Percentiles rank a stretch among this genome's conserved stretches.
These are phyloP conservation scores for Cryptococcus sp. DNA, from an alignment of 1,284 basidiomycete genomes.

Conservation along the genomic window DNA sequence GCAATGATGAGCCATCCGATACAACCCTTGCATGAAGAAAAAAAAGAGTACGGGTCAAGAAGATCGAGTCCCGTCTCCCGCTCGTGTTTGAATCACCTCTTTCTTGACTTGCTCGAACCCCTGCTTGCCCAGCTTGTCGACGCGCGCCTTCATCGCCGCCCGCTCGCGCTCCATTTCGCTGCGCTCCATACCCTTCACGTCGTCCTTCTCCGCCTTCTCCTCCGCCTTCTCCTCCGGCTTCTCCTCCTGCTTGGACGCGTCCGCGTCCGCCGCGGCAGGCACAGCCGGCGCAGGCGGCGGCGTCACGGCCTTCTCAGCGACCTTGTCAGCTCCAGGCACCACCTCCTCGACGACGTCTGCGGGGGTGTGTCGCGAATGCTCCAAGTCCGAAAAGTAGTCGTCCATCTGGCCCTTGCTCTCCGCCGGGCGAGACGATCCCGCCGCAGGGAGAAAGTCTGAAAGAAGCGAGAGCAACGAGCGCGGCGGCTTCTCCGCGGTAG, in stretches of 20 bases:
- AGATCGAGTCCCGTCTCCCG: neutral
- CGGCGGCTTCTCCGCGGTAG: constrained; percentile 14
- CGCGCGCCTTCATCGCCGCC: constrained; percentile 25
- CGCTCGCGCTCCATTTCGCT: constrained; percentile 20
- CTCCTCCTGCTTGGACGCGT: constrained; percentile 9
- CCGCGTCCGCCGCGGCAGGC: too few species aligned
- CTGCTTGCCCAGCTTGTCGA: constrained; percentile 34
- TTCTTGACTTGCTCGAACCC: constrained; percentile 24
- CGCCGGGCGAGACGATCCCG: constrained; percentile 18
- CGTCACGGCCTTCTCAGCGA: constrained; percentile 15
- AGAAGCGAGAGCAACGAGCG: constrained; percentile 39
- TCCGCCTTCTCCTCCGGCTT: constrained; percentile 7
- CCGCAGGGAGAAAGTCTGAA: constrained; percentile 32
- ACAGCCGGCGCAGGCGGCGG: constrained; percentile 8
- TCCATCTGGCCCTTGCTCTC: constrained; percentile 25
- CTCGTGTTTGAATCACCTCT: constrained; percentile 29
- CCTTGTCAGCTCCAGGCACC: constrained; percentile 16
- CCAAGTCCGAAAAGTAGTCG: constrained; percentile 17
- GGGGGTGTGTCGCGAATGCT: constrained; percentile 16
- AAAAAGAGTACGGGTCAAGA: too few species aligned
- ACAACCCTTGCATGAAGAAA: neutral
- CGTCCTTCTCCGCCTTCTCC: too few species aligned
- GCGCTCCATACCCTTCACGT: constrained; percentile 13
- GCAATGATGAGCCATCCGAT: constrained; percentile 3
- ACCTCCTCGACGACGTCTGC: constrained; percentile 9